Base-by-base conservation (phyloP, 352 stramenopile genomes). In the Pseudoperonospora humuli region DNA sequence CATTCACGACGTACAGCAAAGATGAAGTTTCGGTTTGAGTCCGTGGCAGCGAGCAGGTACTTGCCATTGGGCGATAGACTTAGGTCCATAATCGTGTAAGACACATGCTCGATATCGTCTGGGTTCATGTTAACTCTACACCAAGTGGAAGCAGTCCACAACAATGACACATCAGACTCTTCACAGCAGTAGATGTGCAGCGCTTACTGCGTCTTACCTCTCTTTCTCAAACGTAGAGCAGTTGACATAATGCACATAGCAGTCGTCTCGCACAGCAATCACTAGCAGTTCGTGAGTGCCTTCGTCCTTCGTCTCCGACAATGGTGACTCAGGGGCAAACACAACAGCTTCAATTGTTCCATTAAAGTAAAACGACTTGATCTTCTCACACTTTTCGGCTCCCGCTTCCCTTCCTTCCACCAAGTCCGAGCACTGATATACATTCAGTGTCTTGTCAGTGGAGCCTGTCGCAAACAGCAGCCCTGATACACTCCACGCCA, bases 291-390 rank as follows among this genome's bases (percentile, higher is more conserved):
- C 76, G 14, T 57, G 32, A 19, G 4, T 23, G 8, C 7, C 55
- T 10, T n/a, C 40, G 39, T 35, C 39, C 17, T 15, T 29, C 10
- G 3, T 15, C n/a, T 40, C 19, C 3, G 20, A 35, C 6, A 19
- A n/a, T n/a, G n/a, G n/a, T 13, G 32, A 29, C 8, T 45, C 23
- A 8, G 76, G 75, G 7, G 81, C 54, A 33, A 90, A 87, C 33
- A 52, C 52, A 7, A 87, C 54, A 1, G 75, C 73, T 38, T 88
- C 73, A 20, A 88, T 67, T 9, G 72, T 79, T 23, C 77, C 78
- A 44, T 93, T 93, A 44, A 93, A 93, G 59, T 85, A 93, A 46
- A 83, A 90, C 31, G 75, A 87, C 56, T 79, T 81, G 50, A 85
- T 66, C 42, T 88, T 86, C 43, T 70, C 66, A 19, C 66, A 76